Evolutionary conservation across 768 basidiomycete genomes (phyloP).

Genomic region (Mycena sanguinolenta): DNA sequence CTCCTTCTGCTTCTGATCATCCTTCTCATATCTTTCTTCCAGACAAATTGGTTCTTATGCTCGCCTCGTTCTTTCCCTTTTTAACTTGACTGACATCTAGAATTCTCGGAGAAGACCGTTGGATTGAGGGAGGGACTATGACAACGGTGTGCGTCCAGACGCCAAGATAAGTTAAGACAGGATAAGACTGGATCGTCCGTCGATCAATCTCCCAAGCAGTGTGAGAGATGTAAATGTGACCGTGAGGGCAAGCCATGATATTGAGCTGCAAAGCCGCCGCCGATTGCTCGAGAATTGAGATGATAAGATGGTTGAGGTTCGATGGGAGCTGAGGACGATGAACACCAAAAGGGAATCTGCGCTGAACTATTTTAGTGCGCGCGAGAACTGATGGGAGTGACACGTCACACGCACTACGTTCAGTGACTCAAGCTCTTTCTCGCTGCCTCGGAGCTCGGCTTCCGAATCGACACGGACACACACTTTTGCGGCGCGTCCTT

Average conservation of each 20-base stretch:
- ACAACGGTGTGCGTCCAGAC: not conserved
- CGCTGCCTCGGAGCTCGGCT: constrained; percentile 23
- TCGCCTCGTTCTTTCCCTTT: too few relatives aligned
- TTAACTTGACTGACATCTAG: too few relatives aligned
- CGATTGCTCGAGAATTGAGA: too few relatives aligned
- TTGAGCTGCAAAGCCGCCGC: too few relatives aligned
- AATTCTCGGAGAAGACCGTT: too few relatives aligned
- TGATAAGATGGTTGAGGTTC: too few relatives aligned
- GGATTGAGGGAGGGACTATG: not conserved
- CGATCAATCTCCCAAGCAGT: not conserved
- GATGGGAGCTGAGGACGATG: too few relatives aligned
- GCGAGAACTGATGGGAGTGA: not conserved
- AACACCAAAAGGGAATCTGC: too few relatives aligned
- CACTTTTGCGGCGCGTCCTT: not conserved
- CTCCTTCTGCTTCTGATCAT: not conserved
- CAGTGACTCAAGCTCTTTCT: constrained; percentile 1
- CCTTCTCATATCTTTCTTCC: too few relatives aligned
- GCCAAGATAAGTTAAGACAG: not conserved
- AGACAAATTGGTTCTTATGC: too few relatives aligned
- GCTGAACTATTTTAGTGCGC: too few relatives aligned
- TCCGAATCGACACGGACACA: constrained; percentile 18
- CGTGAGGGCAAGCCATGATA: too few relatives aligned
- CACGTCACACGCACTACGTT: not conserved
- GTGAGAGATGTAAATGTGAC: not conserved
- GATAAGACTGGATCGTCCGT: not conserved